Evolutionary conservation across 495 filamentous ascomycete genomes (phyloP).

Genomic region (Aspergillus carlsbadensis): DNA sequence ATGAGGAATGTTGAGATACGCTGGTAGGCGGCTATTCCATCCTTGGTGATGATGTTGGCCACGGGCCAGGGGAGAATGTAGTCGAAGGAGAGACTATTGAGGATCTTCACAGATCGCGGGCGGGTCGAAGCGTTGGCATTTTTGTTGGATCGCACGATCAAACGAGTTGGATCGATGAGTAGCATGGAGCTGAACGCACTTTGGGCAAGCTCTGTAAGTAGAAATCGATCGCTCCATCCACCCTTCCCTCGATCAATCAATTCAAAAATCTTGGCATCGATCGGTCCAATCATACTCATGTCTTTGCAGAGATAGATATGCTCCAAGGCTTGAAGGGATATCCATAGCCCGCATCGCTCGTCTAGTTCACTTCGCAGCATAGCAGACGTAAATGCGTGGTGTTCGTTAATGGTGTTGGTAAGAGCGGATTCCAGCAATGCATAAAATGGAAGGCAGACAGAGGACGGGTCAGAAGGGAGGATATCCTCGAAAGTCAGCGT

Average conservation of each 20-base stretch:
- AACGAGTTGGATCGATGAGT: conserved; percentile 55
- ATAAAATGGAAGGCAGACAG: conserved; percentile 65
- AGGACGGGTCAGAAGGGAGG: conserved; percentile 34
- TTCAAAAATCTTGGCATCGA: conserved; percentile 72
- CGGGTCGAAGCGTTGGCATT: conserved; percentile 15
- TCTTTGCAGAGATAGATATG: conserved; percentile 72
- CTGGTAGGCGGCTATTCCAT: conserved; percentile 63
- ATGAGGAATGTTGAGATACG: conserved; percentile 71
- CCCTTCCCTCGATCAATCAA: conserved; percentile 65
- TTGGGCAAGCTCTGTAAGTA: conserved; percentile 76
- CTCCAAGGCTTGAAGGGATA: conserved; percentile 65
- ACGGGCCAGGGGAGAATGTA: conserved; percentile 80
- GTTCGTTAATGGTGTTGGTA: conserved; percentile 66
- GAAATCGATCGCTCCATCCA: conserved; percentile 79
- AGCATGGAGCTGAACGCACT: conserved; percentile 56
- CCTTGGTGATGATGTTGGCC: conserved; percentile 72
- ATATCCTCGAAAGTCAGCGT: conserved; percentile 56
- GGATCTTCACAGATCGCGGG: conserved; percentile 45
- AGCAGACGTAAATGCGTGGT: conserved; percentile 64
- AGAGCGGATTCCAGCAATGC: conserved; percentile 70
- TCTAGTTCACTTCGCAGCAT: conserved; percentile 67
- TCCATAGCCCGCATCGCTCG: conserved; percentile 64
- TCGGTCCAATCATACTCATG: conserved; percentile 57
- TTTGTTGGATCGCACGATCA: conserved; percentile 50
- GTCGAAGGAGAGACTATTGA: conserved; percentile 56